Evolutionary conservation across 2,329 filamentous ascomycete genomes (phyloP), one percentile per base, ranked within the genome.

Genomic region (Fonsecaea pedrosoi): DNA sequence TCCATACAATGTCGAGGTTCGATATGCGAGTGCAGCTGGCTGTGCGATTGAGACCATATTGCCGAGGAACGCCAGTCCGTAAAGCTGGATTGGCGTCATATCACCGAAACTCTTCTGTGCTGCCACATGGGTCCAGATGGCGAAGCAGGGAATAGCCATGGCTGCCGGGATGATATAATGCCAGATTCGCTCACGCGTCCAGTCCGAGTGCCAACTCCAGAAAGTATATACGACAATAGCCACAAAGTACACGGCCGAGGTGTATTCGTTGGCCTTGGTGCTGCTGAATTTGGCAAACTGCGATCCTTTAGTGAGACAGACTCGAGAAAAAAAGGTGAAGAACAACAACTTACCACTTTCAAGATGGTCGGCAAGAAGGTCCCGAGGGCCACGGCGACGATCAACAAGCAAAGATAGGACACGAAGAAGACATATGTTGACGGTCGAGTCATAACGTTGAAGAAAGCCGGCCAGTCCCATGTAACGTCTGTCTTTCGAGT

Each of bases 151-250:
- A 37, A 73, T 70, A n/a, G 66, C 64, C n/a, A 35, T 61, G 15
- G 70, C 12, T 10, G 66, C 64, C 4, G 70, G 71, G 15, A 72
- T 40, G 7, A 73, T 58, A 54, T 70, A 74, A 60, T 75, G 71
- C 71, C 70, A 73, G 56, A 74, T 74, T 34, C 72, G 50, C 53
- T 74, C 71, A 25, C 68, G 56, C 5, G 71, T 73, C 67, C 68
- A 72, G 63, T 74, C 72, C n/a, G 65, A 69, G 58, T 73, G 71
- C 59, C 59, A 62, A 6, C 61, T 63, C 66, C 66, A 73, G 12
- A 72, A 12, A 25, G 56, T 66, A 60, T 73, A 73, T 13, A 70
- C 45, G 13, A 66, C 66, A 45, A 73, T 68, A 35, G 65, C 64
- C 30, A 69, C 67, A 35, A 74, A 68, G 50, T 73, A 71, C 35